Evolutionary conservation across 306 rosid genomes (phyloP).

Genomic region (Datisca glomerata): DNA sequence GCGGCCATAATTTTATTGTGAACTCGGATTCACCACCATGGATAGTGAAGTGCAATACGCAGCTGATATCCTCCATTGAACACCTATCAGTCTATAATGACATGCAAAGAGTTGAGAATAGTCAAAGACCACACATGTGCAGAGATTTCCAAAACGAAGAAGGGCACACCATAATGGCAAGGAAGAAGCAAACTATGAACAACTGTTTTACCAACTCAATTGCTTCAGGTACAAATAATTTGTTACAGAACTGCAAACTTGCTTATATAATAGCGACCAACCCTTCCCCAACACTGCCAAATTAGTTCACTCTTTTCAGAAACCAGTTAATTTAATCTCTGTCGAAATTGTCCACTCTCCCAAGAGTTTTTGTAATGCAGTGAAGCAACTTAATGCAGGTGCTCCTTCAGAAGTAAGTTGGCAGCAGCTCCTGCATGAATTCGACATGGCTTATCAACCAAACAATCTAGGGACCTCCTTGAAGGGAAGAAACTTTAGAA

Average conservation of each 20-base stretch:
- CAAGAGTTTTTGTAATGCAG: conserved; percentile 1
- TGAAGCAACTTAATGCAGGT: conserved; percentile 25
- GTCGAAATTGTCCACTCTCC: conserved; percentile 1
- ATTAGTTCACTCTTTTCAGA: conserved; percentile 1
- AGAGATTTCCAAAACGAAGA: conserved; percentile 24
- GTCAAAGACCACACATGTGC: conserved; percentile 23
- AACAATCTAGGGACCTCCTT: conserved; percentile 33
- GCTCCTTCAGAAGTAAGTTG: conserved; percentile 14
- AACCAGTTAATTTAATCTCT: not conserved
- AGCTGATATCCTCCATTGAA: conserved; percentile 13
- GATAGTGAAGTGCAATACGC: conserved; percentile 13
- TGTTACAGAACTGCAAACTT: conserved; percentile 15
- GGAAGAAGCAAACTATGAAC: conserved; percentile 29
- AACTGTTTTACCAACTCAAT: conserved; percentile 13
- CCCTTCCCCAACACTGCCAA: conserved; percentile 19
- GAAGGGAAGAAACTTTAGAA: conserved; percentile 28
- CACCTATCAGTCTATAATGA: conserved; percentile 10
- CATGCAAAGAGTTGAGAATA: conserved; percentile 19
- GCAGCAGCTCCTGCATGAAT: conserved; percentile 13
- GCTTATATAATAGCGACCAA: conserved; percentile 19
- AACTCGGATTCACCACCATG: conserved; percentile 22
- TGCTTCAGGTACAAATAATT: conserved; percentile 16
- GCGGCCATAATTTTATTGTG: conserved; percentile 20
- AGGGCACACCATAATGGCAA: conserved; percentile 16
- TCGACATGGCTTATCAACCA: conserved; percentile 33